Evolutionary conservation across 2,329 filamentous ascomycete species (phyloP).

Genomic region (Phaeosphaeria sp.): DNA sequence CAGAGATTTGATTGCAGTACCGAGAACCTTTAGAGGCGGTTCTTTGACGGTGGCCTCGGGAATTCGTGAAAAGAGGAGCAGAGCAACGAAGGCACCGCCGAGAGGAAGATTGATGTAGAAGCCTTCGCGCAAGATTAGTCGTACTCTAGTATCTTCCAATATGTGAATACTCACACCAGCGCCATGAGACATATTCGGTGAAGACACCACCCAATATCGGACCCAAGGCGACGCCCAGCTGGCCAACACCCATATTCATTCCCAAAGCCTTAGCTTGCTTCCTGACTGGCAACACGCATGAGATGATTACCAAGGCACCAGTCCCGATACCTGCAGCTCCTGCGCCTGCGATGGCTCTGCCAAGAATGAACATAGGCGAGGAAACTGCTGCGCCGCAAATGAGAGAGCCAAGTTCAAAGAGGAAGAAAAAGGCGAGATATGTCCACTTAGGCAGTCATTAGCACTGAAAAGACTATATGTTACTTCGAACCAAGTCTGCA

Average conservation of each 20-base stretch:
- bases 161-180: conserved; percentile 42
- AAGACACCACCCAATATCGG: conserved; percentile 58
- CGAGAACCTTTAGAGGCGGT: conserved; percentile 52
- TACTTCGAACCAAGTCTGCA: too few relatives aligned
- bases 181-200: conserved; percentile 51
- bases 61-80: conserved; percentile 55
- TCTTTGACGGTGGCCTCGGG: conserved; percentile 52
- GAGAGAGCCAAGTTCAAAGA: conserved; percentile 60
- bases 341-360: conserved; percentile 58
- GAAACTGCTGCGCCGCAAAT: conserved; percentile 59
- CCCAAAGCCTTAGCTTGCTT: conserved; percentile 57
- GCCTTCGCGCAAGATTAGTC: conserved; percentile 8
- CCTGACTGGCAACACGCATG: conserved; percentile 52
- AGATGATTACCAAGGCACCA: conserved; percentile 57
- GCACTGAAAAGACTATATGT: too few relatives aligned
- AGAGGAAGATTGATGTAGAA: conserved; percentile 48
- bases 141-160: too few relatives aligned
- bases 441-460: too few relatives aligned
- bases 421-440: conserved; percentile 41
- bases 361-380: conserved; percentile 58
- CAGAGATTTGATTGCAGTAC: conserved; percentile 53
- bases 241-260: conserved; percentile 49
- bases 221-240: conserved; percentile 48
- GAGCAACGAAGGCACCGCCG: conserved; percentile 44
- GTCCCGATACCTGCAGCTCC: conserved; percentile 59